Evolutionary conservation across 169 alveolate genomes (phyloP).

Genomic region (Eimeria falciformis): DNA sequence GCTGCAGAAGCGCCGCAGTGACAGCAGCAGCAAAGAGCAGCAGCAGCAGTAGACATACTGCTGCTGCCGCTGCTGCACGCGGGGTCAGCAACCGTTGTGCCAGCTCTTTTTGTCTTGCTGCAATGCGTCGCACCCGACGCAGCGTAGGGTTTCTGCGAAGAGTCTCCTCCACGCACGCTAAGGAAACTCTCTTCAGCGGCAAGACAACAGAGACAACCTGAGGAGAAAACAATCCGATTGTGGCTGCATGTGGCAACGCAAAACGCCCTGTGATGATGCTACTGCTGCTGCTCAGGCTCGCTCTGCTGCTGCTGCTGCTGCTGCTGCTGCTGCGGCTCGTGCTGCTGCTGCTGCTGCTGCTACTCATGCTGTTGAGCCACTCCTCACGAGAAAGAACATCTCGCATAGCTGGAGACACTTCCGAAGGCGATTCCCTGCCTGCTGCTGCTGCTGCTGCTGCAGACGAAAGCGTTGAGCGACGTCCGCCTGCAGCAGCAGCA

Average conservation of each 20-base stretch:
- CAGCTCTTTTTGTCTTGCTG: neutral
- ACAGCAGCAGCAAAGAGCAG: slow-evolving; percentile 3
- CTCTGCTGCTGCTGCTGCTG: slow-evolving; percentile 41
- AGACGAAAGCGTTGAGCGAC: neutral
- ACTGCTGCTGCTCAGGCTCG: slow-evolving; percentile 62
- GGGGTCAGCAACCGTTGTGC: slow-evolving; percentile 44
- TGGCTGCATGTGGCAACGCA: no score
- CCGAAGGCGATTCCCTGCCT: neutral
- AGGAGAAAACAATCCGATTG: no score
- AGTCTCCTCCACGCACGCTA: slow-evolving; percentile 18
- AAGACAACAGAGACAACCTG: no score
- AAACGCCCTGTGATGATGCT: no score
- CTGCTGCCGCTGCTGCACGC: slow-evolving; percentile 20
- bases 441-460: slow-evolving; percentile 31
- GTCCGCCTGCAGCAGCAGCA: slow-evolving; percentile 11
- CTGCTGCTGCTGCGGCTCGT: neutral
- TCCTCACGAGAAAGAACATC: no score
- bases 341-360: slow-evolving; percentile 9
- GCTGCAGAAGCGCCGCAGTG: neutral
- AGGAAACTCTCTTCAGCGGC: slow-evolving; percentile 2
- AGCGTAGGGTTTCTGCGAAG: neutral
- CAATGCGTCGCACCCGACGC: neutral
- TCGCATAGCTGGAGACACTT: slow-evolving; percentile 36
- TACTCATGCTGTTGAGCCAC: no score
- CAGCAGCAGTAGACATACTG: neutral